phyloP scores from a whole-genome alignment of 805 yeast species.

The Clavispora fructus region DNA sequence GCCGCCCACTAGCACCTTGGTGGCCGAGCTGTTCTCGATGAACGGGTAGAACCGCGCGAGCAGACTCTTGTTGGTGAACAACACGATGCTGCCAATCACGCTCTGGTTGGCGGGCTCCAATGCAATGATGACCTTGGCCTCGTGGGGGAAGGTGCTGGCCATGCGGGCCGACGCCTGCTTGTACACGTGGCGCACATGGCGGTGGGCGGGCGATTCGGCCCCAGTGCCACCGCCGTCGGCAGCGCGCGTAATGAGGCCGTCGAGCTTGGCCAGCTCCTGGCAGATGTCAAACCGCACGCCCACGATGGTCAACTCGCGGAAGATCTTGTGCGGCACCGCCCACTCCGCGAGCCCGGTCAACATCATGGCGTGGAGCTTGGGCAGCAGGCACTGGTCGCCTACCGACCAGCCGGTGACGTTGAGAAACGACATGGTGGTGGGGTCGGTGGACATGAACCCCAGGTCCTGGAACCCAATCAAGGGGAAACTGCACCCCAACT shows the following conservation, averaged over 20 bases:
- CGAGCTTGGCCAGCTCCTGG: conserved; percentile 36
- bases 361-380: conserved; percentile 32
- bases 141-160: conserved; percentile 23
- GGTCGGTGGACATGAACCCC: conserved; percentile 17
- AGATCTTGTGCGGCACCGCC: conserved; percentile 51
- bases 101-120: conserved; percentile 48
- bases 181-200: conserved; percentile 28
- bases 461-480: conserved; percentile 31
- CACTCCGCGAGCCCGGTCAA: conserved; percentile 40
- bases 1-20: conserved; percentile 37
- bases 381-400: conserved; percentile 9
- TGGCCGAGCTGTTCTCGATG: conserved; percentile 26
- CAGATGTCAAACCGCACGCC: conserved; percentile 57
- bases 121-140: conserved; percentile 46
- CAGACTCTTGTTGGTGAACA: conserved; percentile 42
- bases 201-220: conserved; percentile 7
- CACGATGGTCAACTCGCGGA: conserved; percentile 50
- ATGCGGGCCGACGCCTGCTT: conserved; percentile 31
- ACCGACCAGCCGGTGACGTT: conserved; percentile 39
- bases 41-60: conserved; percentile 49
- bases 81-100: conserved; percentile 47
- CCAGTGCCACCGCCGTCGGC: conserved; percentile 5
- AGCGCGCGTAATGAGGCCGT: conserved; percentile 31
- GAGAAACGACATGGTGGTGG: conserved; percentile 26
- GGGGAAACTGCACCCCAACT: conserved; percentile 46